Evolutionary conservation across 306 rosid genomes (phyloP), one percentile per base, ranked within the genome.

Genomic region (Parietaria judaica): DNA sequence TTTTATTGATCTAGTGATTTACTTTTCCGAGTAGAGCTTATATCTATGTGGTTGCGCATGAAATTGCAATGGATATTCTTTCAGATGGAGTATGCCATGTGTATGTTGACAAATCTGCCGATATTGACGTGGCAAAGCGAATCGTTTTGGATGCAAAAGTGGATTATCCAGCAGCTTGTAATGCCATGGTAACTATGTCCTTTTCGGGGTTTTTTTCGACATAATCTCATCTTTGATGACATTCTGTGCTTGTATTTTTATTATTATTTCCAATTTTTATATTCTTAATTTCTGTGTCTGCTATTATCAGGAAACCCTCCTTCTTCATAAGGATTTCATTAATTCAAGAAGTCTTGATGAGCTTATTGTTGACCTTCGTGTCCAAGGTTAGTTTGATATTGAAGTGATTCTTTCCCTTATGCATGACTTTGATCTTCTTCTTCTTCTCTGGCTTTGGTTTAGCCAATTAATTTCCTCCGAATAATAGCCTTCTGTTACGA

Each of bases 31-130:
- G 67, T 70, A 16, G 58, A 72, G 46, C 50, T 23, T 2, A 70
- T 43, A 38, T 35, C 65, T 51, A 44, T 9, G 45, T 50, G 39
- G 56, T 70, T n/a, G 63, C 46, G 47, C 65, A 69, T 61, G 9
- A 3, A 46, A 41, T 37, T 49, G 63, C 72, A 37, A 74, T 74
- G 13, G 68, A 73, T 65, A n/a, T 59, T 56, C 61, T 68, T 49
- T 56, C 84, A 92, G 99, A 92, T 74, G 99, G 99, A 79, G 86
- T 92, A 58, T 92, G 99, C 84, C 99, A 94, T 65, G 87, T 88
- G 67, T 94, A 82, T 63, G 70, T 88, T 58, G 99, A 94, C 67
- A 94, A 94, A 74, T 94, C 94, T 84, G 99, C 97, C 47, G 72
- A 94, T 69, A 63, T 81, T 84, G 89, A 84, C 67, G 80, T 86